Evolutionary conservation across 1,284 basidiomycete genomes (phyloP), one percentile per base, ranked within the genome.

Genomic region (Puccinia sorghi): DNA sequence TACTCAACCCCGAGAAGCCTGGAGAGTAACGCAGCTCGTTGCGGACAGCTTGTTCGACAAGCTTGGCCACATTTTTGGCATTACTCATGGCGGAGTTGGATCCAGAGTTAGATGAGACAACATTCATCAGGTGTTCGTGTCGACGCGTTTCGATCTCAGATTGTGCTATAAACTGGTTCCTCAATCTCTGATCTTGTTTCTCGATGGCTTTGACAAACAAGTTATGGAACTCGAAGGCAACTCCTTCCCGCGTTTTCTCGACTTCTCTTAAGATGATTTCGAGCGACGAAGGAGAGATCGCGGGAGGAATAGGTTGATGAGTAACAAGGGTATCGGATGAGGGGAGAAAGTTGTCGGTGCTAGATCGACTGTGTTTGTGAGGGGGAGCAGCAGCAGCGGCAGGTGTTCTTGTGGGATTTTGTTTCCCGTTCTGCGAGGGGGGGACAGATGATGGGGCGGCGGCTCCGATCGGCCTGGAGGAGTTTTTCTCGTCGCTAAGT

Each of bases 181-280:
- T 8, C 17, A 57, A 46, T 41, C 37, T 37, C 37, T 59, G 70
- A 4, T 72, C 70, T 66, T 66, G 63, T 66, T 66, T 66, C 32
- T 66, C 43, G 4, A 37, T 43, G 17, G 32, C 32, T 13, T 39
- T 66, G 12, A 20, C 57, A 61, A 61, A 39, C 37, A 39, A 17
- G n/a, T 61, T 39, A 11, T 61, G 57, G 37, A 61, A 61, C 57
- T 61, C 57, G 25, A 32, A 39, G 13, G 25, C 13, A 12, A 61
- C 13, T 27, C 57, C 37, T 17, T 61, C 27, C 3, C 37, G 37
- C 9, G 27, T 61, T 27, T 61, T 39, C 27, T 61, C 37, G 27
- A 61, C 12, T 39, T 61, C 57, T 9, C 57, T 9, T 9, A 61
- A 8, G 22, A 61, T 12, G 2, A 32, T 20, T 8, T 27, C 57